phyloP scores from a whole-genome alignment of 2,329 filamentous ascomycete genomes.

The Chaetomiaceae sp. region DNA sequence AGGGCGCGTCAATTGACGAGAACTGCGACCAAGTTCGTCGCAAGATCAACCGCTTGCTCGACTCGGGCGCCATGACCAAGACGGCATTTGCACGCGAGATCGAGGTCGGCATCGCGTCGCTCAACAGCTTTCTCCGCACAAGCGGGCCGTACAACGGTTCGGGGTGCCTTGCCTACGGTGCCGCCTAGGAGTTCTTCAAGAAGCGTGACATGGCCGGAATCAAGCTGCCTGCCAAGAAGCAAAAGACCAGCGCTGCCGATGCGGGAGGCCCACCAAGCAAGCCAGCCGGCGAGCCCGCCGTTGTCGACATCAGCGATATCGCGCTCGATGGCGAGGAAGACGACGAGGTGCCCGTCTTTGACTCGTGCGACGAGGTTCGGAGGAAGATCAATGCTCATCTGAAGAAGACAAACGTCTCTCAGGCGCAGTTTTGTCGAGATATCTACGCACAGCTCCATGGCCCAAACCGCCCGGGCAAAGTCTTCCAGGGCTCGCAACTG shows the following conservation, averaged over 20 bases:
- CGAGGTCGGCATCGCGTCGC: conserved; percentile 21
- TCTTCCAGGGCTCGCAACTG: conserved; percentile 40
- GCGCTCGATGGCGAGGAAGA: conserved; percentile 41
- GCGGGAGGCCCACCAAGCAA: background rate
- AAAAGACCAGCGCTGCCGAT: conserved; percentile 6
- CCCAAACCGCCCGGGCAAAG: conserved; percentile 28
- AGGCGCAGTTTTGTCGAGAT: conserved; percentile 46
- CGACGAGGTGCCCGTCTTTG: conserved; percentile 45
- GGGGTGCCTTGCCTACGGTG: conserved; percentile 14
- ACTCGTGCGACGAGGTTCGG: conserved; percentile 55
- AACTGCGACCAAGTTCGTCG: conserved; percentile 25
- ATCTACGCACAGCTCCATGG: conserved; percentile 36
- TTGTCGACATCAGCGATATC: conserved; percentile 31
- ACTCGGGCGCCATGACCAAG: conserved; percentile 24
- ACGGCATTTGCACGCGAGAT: conserved; percentile 22
- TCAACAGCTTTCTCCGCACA: conserved; percentile 18
- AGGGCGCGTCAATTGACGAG: conserved; percentile 7
- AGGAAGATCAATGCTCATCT: conserved; percentile 52
- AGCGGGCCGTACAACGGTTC: conserved; percentile 17
- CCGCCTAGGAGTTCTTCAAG: conserved; percentile 23
- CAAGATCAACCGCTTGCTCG: conserved; percentile 22
- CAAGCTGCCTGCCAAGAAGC: conserved; percentile 20
- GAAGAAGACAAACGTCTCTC: conserved; percentile 42
- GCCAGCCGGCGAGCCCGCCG: background rate
- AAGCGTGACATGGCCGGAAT: conserved; percentile 19